These are phyloP conservation scores for Didymella segeticola DNA, from an alignment of 2,329 filamentous ascomycete genomes.

Conservation along the genomic window DNA sequence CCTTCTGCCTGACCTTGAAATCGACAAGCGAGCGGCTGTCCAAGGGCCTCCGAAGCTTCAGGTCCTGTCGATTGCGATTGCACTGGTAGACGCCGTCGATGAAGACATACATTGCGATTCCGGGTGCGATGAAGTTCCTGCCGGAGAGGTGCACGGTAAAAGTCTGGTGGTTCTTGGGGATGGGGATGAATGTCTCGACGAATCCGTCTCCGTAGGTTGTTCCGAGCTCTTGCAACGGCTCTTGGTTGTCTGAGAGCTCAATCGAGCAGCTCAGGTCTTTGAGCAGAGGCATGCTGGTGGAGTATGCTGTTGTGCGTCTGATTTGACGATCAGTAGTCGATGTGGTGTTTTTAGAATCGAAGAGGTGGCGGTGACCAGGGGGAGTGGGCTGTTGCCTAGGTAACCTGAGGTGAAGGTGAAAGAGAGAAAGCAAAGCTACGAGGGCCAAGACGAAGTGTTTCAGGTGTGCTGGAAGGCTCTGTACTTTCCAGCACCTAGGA, in stretches of 20 bases:
- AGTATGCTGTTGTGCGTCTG: neutral
- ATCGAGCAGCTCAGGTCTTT: constrained; percentile 61
- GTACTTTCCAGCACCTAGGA: neutral
- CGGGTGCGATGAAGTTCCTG: constrained; percentile 59
- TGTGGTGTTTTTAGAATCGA: neutral
- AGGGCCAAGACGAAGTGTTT: neutral
- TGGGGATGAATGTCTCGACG: constrained; percentile 60
- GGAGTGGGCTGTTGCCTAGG: neutral
- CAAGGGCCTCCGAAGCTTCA: constrained; percentile 43
- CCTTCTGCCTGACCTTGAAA: constrained; percentile 61
- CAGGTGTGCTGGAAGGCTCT: neutral
- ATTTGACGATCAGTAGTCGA: neutral
- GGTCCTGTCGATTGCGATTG: constrained; percentile 59
- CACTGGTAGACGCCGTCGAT: constrained; percentile 65
- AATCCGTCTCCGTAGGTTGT: constrained; percentile 59
- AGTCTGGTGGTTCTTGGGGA: constrained; percentile 52
- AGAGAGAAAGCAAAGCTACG: constrained; percentile 5
- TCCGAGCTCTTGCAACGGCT: constrained; percentile 56
- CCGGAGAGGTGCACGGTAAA: constrained; percentile 60
- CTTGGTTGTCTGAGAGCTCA: constrained; percentile 54
- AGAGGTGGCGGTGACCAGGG: neutral
- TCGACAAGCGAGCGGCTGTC: constrained; percentile 52
- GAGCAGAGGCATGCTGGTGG: constrained; percentile 58
- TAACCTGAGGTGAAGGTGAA: neutral
- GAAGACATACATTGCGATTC: constrained; percentile 62